phyloP scores from a whole-genome alignment of 2,329 filamentous ascomycete species.

The Paracoccidioides lutzii region DNA sequence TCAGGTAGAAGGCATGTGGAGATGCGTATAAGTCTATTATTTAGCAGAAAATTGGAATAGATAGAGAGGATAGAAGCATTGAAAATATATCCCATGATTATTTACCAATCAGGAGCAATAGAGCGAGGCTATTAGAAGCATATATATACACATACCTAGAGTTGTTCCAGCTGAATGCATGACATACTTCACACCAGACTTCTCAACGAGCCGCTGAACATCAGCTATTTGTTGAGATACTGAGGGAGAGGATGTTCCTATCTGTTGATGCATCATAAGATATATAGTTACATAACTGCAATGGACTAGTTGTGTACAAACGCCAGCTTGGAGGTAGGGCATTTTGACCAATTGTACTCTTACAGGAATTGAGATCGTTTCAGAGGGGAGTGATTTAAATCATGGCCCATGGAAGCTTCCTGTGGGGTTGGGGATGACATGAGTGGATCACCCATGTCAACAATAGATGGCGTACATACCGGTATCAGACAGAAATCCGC shows the following conservation, averaged over 20 bases:
- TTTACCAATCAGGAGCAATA: not conserved
- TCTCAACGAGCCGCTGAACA: conserved; percentile 72
- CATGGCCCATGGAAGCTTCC: not conserved
- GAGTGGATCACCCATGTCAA: not conserved
- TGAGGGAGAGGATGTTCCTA: conserved; percentile 66
- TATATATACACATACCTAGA: conserved; percentile 51
- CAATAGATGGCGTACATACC: conserved; percentile 33
- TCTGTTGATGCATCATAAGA: conserved; percentile 31
- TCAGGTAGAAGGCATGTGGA: not conserved
- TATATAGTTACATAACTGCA: too few species aligned
- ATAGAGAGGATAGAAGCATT: not conserved
- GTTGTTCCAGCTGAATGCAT: conserved; percentile 96
- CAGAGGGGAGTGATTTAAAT: not conserved
- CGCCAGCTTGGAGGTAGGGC: too few species aligned
- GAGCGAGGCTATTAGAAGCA: not conserved
- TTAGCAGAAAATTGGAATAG: not conserved
- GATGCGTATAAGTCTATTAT: too few species aligned
- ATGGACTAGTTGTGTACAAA: too few species aligned
- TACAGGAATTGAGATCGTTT: not conserved
- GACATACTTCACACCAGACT: conserved; percentile 65
- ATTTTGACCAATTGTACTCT: not conserved
- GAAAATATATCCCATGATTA: not conserved
- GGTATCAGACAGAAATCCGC: conserved; percentile 90
- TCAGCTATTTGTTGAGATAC: conserved; percentile 75
- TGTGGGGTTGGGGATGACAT: not conserved